phyloP scores from a whole-genome alignment of 2,329 filamentous ascomycete species.

The Juglanconis sp. region DNA sequence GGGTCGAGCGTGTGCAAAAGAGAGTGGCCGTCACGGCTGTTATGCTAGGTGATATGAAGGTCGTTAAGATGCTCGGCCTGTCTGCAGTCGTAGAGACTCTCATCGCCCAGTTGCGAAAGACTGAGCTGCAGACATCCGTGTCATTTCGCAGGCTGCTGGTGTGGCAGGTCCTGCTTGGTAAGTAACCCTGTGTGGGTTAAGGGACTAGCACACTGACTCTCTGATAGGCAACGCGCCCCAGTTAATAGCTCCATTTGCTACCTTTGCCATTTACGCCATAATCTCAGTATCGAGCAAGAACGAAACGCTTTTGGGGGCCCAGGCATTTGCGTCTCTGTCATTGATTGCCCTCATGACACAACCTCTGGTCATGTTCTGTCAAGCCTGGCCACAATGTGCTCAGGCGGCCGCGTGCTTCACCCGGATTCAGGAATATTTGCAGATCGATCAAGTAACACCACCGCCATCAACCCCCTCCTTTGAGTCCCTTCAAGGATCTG shows the following conservation, averaged over 20 bases:
- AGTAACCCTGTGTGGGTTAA: too few species aligned
- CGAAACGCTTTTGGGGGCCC: conserved; percentile 14
- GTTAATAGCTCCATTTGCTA: conserved; percentile 25
- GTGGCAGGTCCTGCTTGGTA: too few species aligned
- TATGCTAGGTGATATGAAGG: neutral
- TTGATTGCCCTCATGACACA: conserved; percentile 21
- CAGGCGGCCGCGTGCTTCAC: conserved; percentile 21
- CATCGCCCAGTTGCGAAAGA: conserved; percentile 29
- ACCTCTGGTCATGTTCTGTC: conserved; percentile 20
- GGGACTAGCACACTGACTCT: too few species aligned
- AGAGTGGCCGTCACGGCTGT: neutral
- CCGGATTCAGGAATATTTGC: conserved; percentile 24
- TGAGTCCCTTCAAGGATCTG: too few species aligned
- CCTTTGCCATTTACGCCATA: conserved; percentile 26
- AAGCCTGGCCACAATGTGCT: conserved; percentile 19
- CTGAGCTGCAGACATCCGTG: conserved; percentile 34
- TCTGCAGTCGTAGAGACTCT: neutral
- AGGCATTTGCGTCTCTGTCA: conserved; percentile 22
- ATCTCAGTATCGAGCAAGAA: conserved; percentile 21
- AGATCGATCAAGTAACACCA: too few species aligned
- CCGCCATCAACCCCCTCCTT: too few species aligned
- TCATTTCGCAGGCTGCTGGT: too few species aligned
- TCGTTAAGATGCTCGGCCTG: neutral
- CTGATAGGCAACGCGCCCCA: too few species aligned
- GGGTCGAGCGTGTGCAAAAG: neutral